phyloP scores from a whole-genome alignment of 2,329 filamentous ascomycete genomes.

The Aspergillus sojae region DNA sequence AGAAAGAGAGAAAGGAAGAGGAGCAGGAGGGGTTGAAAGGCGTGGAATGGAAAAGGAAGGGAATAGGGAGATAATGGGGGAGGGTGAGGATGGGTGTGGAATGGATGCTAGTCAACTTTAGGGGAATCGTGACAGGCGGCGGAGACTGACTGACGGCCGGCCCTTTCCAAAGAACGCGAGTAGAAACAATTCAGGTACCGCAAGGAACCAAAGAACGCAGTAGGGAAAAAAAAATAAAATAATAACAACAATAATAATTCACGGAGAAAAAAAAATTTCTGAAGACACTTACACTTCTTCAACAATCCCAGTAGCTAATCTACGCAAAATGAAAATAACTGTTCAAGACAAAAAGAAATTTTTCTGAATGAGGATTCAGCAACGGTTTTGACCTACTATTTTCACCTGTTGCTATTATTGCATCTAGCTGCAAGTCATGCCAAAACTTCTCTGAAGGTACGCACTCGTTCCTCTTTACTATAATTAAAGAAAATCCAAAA shows the following conservation, averaged over 20 bases:
- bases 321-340: not conserved
- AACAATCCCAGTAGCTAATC: not conserved
- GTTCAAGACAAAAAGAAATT: not conserved
- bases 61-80: constrained; percentile 35
- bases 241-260: not conserved
- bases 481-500: not conserved
- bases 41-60: constrained; percentile 27
- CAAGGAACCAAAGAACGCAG: constrained; percentile 1
- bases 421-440: constrained; percentile 25
- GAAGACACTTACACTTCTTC: not conserved
- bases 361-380: not conserved
- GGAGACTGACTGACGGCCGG: constrained; percentile 17
- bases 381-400: not conserved
- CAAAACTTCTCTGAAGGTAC: not conserved
- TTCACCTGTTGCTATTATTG: constrained; percentile 20
- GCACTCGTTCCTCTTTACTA: not conserved
- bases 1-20: constrained; percentile 24
- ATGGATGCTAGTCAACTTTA: constrained; percentile 21
- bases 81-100: constrained; percentile 30
- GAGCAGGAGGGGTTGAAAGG: constrained; percentile 18
- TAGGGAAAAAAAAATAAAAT: not conserved
- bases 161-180: constrained; percentile 21
- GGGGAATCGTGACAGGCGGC: constrained; percentile 27
- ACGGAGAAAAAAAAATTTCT: not conserved
- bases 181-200: constrained; percentile 11